A percentile compares a stretch with the other conserved stretches of the same genome.
Evolutionary conservation across 1,284 basidiomycete genomes (phyloP).

Genomic region (Austropuccinia psidii): DNA sequence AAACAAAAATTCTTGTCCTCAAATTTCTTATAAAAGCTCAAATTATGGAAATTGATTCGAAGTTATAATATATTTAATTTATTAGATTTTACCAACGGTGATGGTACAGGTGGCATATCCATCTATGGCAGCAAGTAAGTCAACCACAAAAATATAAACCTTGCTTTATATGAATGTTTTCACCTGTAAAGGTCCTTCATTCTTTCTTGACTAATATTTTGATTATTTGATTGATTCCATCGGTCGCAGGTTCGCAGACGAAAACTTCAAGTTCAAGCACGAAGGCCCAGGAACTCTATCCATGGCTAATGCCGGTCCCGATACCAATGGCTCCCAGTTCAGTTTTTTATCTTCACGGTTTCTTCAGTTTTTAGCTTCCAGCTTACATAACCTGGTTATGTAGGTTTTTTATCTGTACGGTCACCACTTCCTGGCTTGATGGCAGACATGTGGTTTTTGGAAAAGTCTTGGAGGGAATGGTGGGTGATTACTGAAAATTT

Average conservation of each 20-base stretch:
- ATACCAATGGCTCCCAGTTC: conserved; percentile 36
- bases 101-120: conserved; percentile 33
- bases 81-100: conserved; percentile 30
- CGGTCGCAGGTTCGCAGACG: conserved; percentile 17
- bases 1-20: not conserved
- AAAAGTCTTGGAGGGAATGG: conserved; percentile 30
- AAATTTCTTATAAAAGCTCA: too few relatives aligned
- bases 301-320: conserved; percentile 31
- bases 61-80: not conserved
- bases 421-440: conserved; percentile 31
- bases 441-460: conserved; percentile 33
- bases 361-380: not conserved
- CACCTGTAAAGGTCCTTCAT: not conserved
- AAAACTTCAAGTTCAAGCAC: conserved; percentile 36
- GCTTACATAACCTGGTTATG: not conserved
- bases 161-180: not conserved
- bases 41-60: conserved; percentile 10
- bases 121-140: conserved; percentile 33
- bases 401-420: conserved; percentile 33
- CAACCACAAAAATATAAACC: not conserved
- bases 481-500: not conserved
- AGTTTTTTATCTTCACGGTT: not conserved
- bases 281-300: conserved; percentile 29
- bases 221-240: not conserved
- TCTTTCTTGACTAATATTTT: too few relatives aligned